Evolutionary conservation across 306 rosid genomes (phyloP).

Genomic region (Luffa aegyptiaca): DNA sequence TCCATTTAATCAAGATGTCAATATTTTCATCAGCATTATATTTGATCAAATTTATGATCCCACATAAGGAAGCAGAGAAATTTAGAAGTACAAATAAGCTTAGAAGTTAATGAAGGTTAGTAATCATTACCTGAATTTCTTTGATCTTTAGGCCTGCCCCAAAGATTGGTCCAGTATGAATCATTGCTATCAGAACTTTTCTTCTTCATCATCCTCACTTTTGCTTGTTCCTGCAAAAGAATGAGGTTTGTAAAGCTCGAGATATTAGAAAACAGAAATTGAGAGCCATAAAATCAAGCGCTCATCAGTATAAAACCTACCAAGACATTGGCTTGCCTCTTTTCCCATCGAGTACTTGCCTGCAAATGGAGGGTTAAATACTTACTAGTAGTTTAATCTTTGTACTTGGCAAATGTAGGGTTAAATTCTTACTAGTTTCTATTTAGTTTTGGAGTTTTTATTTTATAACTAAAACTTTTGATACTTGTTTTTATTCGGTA

Average conservation of each 20-base stretch:
- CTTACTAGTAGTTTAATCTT: not conserved
- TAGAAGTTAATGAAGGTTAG: not conserved
- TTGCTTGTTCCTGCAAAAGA: conserved; percentile 57
- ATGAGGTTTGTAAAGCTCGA: not conserved
- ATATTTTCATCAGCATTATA: too few relatives aligned
- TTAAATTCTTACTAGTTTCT: too few relatives aligned
- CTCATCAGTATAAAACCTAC: conserved; percentile 27
- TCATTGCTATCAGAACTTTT: conserved; percentile 34
- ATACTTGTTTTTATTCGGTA: too few relatives aligned
- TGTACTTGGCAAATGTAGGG: not conserved
- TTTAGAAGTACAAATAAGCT: not conserved
- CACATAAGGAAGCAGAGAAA: not conserved
- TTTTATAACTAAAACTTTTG: too few relatives aligned
- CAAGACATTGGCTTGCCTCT: conserved; percentile 85
- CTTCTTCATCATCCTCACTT: conserved; percentile 63
- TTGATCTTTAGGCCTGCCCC: conserved; percentile 55
- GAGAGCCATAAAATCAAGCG: not conserved
- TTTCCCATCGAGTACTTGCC: conserved; percentile 93
- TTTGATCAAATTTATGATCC: not conserved
- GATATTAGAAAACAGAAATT: not conserved
- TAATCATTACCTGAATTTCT: conserved; percentile 43
- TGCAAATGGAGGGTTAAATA: conserved; percentile 15
- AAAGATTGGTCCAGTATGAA: conserved; percentile 67
- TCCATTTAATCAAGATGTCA: too few relatives aligned
- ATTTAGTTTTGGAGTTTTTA: too few relatives aligned